Base-by-base conservation (phyloP, 2,329 filamentous ascomycete species). In the Aspergillus aculeatinus region DNA sequence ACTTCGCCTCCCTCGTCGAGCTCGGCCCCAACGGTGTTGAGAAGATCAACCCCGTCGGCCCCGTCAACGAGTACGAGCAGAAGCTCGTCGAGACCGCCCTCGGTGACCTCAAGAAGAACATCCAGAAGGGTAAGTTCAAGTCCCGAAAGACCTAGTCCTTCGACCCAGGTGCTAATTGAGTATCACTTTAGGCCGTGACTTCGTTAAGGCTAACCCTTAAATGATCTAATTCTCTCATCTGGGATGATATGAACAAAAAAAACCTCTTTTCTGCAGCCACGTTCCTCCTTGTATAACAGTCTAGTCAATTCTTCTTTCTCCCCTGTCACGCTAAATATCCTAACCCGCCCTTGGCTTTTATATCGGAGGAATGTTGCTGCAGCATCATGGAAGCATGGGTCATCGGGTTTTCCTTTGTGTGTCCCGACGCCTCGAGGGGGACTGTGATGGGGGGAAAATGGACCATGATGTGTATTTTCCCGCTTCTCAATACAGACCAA, bases 1-100 rank as follows among this genome's bases (percentile, higher is more conserved):
- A 96, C 90, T 99, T 99, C 84, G 89, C 92, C 77, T 93, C 90
- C 82, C 89, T 87, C 80, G 91, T 99, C 76, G 91, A 96, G 85
- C 91, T 99, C 74, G 95, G 95, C 82, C 92, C 93, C 78, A 89
- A 94, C 79, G 95, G 95, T 84, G 94, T 96, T 68, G 88, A 95
- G 86, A 90, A 96, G 87, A 94, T 98, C 79, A 85, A 89, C 78
- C 88, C 90, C 72, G 82, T 99, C 71, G 95, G 95, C 80, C 84
- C 90, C 80, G 76, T 98, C 76, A 91, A 91, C 75, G 86, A 87
- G 72, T 83, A 87, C 79, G 95, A 99, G 89, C 83, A 96, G 87
- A 88, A 89, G 81, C 88, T 99, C 71, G 82, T 99, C 73, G 90
- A 96, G 74, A 91, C 87, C 74, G 90, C 87, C 85, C 83, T 98